phyloP scores from a whole-genome alignment of 108 stramenopile genomes.

The Fragilariopsis cylindrus region DNA sequence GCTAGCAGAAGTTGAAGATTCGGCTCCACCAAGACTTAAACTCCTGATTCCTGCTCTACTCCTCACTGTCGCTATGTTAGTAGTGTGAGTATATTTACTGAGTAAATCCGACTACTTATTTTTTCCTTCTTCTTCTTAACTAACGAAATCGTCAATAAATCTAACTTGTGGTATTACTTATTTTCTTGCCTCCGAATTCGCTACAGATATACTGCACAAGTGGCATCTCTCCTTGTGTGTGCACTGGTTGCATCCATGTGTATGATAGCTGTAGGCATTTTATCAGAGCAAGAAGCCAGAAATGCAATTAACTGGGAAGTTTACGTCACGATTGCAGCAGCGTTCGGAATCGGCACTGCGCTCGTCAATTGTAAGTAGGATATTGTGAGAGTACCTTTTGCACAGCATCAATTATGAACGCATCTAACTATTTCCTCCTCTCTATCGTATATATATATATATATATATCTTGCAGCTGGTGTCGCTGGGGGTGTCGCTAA shows the following conservation, averaged over 20 bases:
- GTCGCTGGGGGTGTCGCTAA: constrained; percentile 68
- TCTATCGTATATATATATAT: too few species aligned
- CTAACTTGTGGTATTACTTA: background rate
- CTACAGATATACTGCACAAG: constrained; percentile 38
- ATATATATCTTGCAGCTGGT: constrained; percentile 32
- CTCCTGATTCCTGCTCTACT: constrained; percentile 68
- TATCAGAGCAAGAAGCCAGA: constrained; percentile 82
- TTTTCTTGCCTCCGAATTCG: background rate
- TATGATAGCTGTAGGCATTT: constrained; percentile 71
- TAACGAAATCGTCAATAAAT: background rate
- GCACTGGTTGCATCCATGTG: constrained; percentile 56
- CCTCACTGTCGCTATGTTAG: constrained; percentile 58
- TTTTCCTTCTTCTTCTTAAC: background rate
- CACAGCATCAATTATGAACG: too few species aligned
- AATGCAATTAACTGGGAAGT: constrained; percentile 85
- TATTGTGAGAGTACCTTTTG: too few species aligned
- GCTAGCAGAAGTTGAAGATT: constrained; percentile 81
- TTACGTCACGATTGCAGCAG: constrained; percentile 73
- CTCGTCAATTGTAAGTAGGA: constrained; percentile 48
- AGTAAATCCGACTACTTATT: background rate
- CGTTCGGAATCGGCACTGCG: constrained; percentile 83
- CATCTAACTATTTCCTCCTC: too few species aligned
- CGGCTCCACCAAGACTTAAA: constrained; percentile 73
- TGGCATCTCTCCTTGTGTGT: constrained; percentile 61
- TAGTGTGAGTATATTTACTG: constrained; percentile 21